A percentile compares a stretch with the other conserved stretches of the same genome.
phyloP scores from a whole-genome alignment of 805 yeast genomes.

The Teunomyces pallodes region DNA sequence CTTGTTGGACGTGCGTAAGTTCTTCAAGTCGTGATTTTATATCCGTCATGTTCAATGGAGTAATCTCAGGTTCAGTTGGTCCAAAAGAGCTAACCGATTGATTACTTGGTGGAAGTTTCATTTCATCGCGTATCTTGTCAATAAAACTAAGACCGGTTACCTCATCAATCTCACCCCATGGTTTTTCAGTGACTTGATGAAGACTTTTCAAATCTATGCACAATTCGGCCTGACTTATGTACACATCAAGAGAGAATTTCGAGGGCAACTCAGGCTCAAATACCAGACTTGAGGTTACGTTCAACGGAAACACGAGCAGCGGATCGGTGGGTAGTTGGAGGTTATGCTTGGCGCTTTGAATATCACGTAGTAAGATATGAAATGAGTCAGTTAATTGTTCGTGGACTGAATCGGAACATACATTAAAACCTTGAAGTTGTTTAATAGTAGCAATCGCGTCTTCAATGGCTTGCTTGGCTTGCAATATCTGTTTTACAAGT shows the following conservation, averaged over 20 bases:
- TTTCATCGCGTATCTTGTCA: conserved; percentile 55
- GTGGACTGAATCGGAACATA: conserved; percentile 11
- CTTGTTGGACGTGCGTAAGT: conserved; percentile 7
- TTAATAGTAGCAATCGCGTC: conserved; percentile 16
- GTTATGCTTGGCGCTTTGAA: conserved; percentile 22
- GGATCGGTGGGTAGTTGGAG: conserved; percentile 53
- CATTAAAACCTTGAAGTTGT: conserved; percentile 2
- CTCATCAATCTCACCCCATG: conserved; percentile 58
- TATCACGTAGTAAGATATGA: conserved; percentile 20
- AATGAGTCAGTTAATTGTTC: conserved; percentile 23
- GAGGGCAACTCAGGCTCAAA: conserved; percentile 50
- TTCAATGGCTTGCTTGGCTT: conserved; percentile 36
- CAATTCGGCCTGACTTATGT: conserved; percentile 56
- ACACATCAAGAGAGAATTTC: conserved; percentile 53
- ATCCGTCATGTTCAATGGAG: conserved; percentile 23
- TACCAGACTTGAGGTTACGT: conserved; percentile 33
- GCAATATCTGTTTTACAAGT: conserved; percentile 44
- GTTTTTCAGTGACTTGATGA: conserved; percentile 47
- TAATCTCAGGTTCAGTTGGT: conserved; percentile 10
- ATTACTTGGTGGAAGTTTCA: conserved; percentile 34
- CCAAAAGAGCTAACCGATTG: conserved; percentile 1
- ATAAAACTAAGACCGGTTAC: conserved; percentile 45
- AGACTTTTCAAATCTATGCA: conserved; percentile 26
- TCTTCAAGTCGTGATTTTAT: conserved; percentile 17
- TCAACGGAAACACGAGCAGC: conserved; percentile 55